Evolutionary conservation across 495 filamentous ascomycete genomes (phyloP).

Genomic region (Hyaloscypha variabilis): DNA sequence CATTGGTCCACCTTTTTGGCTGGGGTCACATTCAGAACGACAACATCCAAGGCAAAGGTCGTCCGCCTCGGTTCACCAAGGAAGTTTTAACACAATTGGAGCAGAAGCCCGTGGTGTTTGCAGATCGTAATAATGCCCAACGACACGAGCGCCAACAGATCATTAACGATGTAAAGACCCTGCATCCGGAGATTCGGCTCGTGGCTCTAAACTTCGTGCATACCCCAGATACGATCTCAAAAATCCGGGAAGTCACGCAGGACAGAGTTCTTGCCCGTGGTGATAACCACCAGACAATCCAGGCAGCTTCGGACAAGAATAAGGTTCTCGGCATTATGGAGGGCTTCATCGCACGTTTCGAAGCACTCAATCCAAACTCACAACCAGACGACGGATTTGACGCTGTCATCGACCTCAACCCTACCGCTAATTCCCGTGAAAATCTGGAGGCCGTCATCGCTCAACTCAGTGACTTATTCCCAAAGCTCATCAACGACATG

Average conservation of each 20-base stretch:
- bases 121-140: conserved; percentile 93
- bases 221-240: conserved; percentile 60
- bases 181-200: conserved; percentile 63
- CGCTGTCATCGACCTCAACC: conserved; percentile 81
- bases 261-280: conserved; percentile 81
- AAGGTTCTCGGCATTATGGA: conserved; percentile 93
- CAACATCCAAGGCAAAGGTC: conserved; percentile 80
- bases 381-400: conserved; percentile 80
- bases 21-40: conserved; percentile 98
- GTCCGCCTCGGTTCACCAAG: conserved; percentile 72
- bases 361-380: conserved; percentile 64
- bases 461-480: conserved; percentile 70
- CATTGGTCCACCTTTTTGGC: conserved; percentile 78
- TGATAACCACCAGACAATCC: conserved; percentile 98
- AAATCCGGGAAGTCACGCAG: conserved; percentile 74
- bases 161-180: conserved; percentile 70
- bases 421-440: conserved; percentile 69
- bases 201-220: conserved; percentile 96
- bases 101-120: conserved; percentile 72
- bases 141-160: conserved; percentile 84
- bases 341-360: conserved; percentile 85
- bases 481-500: conserved; percentile 70
- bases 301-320: conserved; percentile 64
- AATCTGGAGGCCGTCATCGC: conserved; percentile 84
- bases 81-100: conserved; percentile 63